phyloP scores from a whole-genome alignment of 495 filamentous ascomycete genomes.

The Daldinia decipiens region DNA sequence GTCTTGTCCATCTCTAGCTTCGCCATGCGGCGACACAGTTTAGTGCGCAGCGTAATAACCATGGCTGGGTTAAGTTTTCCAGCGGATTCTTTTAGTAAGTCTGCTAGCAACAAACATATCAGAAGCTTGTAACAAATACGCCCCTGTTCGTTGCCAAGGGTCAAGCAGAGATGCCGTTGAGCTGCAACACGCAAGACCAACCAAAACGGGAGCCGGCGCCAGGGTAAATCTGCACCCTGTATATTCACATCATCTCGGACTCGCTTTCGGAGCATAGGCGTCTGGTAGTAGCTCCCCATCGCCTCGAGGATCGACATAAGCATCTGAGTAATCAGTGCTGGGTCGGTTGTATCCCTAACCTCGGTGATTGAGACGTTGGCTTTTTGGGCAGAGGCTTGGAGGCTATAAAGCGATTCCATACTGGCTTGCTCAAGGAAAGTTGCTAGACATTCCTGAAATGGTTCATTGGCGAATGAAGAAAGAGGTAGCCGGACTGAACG shows the following conservation, averaged over 20 bases:
- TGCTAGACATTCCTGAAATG: slow-evolving; percentile 62
- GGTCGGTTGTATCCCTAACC: slow-evolving; percentile 64
- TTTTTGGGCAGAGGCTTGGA: slow-evolving; percentile 62
- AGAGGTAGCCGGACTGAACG: slow-evolving; percentile 55
- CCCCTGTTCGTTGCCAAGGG: slow-evolving; percentile 58
- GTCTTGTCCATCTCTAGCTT: slow-evolving; percentile 62
- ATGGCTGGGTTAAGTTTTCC: slow-evolving; percentile 25
- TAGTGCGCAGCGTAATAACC: slow-evolving; percentile 57
- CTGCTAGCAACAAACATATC: slow-evolving; percentile 56
- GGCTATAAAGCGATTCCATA: slow-evolving; percentile 63
- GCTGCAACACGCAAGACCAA: slow-evolving; percentile 65
- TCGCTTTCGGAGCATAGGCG: slow-evolving; percentile 61
- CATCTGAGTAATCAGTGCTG: slow-evolving; percentile 63
- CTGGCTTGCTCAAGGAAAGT: slow-evolving; percentile 68
- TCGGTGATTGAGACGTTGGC: slow-evolving; percentile 59
- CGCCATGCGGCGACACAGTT: slow-evolving; percentile 69
- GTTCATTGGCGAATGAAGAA: slow-evolving; percentile 51
- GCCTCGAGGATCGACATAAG: slow-evolving; percentile 67
- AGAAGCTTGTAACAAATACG: slow-evolving; percentile 68
- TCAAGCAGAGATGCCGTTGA: slow-evolving; percentile 59
- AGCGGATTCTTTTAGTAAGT: slow-evolving; percentile 56
- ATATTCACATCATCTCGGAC: slow-evolving; percentile 68
- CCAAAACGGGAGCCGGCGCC: slow-evolving; percentile 66
- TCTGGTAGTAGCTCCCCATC: slow-evolving; percentile 52
- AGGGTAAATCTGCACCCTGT: slow-evolving; percentile 59